phyloP scores from a whole-genome alignment of 257 asterid species.

The Plantago ovata region DNA sequence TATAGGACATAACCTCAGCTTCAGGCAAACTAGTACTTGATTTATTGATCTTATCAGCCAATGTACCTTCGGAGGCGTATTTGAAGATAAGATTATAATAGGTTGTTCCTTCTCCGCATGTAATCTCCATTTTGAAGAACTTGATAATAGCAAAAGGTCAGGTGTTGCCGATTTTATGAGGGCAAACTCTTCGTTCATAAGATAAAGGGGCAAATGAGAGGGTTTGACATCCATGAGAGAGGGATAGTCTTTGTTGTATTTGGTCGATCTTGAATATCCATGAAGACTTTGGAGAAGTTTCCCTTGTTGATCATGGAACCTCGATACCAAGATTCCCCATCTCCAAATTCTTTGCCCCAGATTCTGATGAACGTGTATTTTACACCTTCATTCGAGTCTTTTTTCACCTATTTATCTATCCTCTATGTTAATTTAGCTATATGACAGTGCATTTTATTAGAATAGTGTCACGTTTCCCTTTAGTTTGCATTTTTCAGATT shows the following conservation, averaged over 20 bases:
- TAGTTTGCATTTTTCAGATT: too few species aligned
- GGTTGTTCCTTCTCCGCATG: slow-evolving; percentile 59
- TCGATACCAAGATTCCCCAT: slow-evolving; percentile 93
- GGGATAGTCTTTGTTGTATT: slow-evolving; percentile 47
- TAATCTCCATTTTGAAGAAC: slow-evolving; percentile 67
- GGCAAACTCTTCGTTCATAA: slow-evolving; percentile 80
- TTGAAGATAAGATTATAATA: slow-evolving; percentile 72
- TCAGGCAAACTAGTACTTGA: slow-evolving; percentile 62
- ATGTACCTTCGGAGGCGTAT: slow-evolving; percentile 83
- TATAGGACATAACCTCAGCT: slow-evolving; percentile 48
- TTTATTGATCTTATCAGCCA: slow-evolving; percentile 54
- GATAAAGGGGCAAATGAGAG: slow-evolving; percentile 72
- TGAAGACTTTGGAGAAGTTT: slow-evolving; percentile 70
- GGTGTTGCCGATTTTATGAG: slow-evolving; percentile 44
- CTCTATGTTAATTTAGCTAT: too few species aligned
- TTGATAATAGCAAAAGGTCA: slow-evolving; percentile 61
- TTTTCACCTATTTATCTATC: too few species aligned
- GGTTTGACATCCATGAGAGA: slow-evolving; percentile 87
- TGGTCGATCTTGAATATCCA: slow-evolving; percentile 67
- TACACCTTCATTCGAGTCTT: too few species aligned
- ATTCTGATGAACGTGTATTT: too few species aligned
- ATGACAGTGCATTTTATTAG: too few species aligned
- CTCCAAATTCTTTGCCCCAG: too few species aligned
- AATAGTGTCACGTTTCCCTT: too few species aligned
- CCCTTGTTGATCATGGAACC: slow-evolving; percentile 87